phyloP scores from a whole-genome alignment of 306 rosid species.

The Prunus persica region Prunus_persica_NCBIv2 NC_034010.1:8587001-8587500 shows the following conservation, averaged over 20 bases:
- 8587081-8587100: not conserved
- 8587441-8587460: not conserved
- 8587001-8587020: not conserved
- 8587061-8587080: not conserved
- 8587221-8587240: not conserved
- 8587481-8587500: not conserved
- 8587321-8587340: too few species aligned
- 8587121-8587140: not conserved
- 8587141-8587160: too few species aligned
- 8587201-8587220: too few species aligned
- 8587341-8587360: not conserved
- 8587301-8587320: not conserved
- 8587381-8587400: too few species aligned
- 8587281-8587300: not conserved
- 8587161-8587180: too few species aligned
- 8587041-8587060: not conserved
- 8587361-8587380: not conserved
- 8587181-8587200: too few species aligned
- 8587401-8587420: too few species aligned
- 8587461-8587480: not conserved
- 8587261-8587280: not conserved
- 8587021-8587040: not conserved
- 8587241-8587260: not conserved
- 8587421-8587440: not conserved
- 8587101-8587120: not conserved